A percentile compares a stretch with the other conserved stretches of the same genome.
These are phyloP conservation scores for Fraxinus excelsior DNA, from an alignment of 257 asterid species.

Conservation along the genomic window DNA sequence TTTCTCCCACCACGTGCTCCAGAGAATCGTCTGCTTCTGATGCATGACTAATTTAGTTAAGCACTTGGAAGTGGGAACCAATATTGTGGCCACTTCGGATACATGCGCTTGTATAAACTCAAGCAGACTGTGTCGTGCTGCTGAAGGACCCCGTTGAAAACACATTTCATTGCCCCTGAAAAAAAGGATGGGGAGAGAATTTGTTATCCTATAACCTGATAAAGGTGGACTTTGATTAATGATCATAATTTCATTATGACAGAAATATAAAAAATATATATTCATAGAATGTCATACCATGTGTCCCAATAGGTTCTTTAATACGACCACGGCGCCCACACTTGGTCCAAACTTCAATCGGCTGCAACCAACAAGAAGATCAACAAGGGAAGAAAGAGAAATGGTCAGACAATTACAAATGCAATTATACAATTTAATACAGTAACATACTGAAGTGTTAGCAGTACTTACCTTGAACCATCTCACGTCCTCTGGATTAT, in stretches of 20 bases:
- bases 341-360: slow-evolving; percentile 91
- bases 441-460: background rate
- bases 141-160: slow-evolving; percentile 76
- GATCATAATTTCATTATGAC: background rate
- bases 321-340: slow-evolving; percentile 93
- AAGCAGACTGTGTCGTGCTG: slow-evolving; percentile 91
- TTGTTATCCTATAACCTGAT: background rate
- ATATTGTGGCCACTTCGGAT: slow-evolving; percentile 88
- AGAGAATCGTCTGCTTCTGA: background rate
- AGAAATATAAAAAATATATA: too few relatives aligned
- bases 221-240: background rate
- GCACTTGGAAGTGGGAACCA: slow-evolving; percentile 67
- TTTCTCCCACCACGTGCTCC: background rate
- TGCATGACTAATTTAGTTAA: slow-evolving; percentile 19
- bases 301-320: slow-evolving; percentile 98
- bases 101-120: slow-evolving; percentile 81
- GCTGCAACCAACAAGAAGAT: slow-evolving; percentile 52
- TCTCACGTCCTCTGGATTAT: slow-evolving; percentile 92
- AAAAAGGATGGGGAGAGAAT: background rate
- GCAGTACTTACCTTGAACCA: slow-evolving; percentile 85
- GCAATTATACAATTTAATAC: background rate
- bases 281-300: slow-evolving; percentile 51
- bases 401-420: background rate
- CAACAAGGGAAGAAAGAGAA: slow-evolving; percentile 7
- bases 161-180: slow-evolving; percentile 92